These are phyloP conservation scores for Gastrolobium bilobum DNA, from an alignment of 306 rosid species.

Conservation along the genomic window DNA sequence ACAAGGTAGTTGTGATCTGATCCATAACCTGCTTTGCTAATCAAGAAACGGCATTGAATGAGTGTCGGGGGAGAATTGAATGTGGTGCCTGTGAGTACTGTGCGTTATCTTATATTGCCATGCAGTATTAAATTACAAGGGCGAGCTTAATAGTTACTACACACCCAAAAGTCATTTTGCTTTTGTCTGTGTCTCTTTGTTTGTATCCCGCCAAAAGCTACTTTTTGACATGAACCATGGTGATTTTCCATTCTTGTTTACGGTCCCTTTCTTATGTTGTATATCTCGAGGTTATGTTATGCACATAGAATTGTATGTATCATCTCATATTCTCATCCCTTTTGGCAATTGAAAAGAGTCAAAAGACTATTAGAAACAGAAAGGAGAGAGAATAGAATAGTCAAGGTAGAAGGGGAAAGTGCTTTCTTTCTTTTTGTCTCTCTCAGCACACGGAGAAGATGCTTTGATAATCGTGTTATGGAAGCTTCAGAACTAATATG, in stretches of 20 bases:
- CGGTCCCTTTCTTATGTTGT: slow-evolving; percentile 50
- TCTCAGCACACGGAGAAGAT: slow-evolving; percentile 11
- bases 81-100: slow-evolving; percentile 24
- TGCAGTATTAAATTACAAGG: slow-evolving; percentile 43
- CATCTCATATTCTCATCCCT: slow-evolving; percentile 29
- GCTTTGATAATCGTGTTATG: slow-evolving; percentile 10
- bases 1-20: slow-evolving; percentile 42
- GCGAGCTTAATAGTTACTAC: background rate
- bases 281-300: slow-evolving; percentile 53
- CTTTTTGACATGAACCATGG: slow-evolving; percentile 53
- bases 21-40: slow-evolving; percentile 42
- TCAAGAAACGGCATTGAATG: slow-evolving; percentile 56
- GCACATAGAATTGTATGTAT: background rate
- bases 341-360: slow-evolving; percentile 45
- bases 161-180: slow-evolving; percentile 32
- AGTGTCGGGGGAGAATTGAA: slow-evolving; percentile 55
- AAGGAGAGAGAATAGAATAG: no score
- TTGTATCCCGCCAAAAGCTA: slow-evolving; percentile 44
- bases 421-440: slow-evolving; percentile 27
- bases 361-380: slow-evolving; percentile 28
- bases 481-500: slow-evolving; percentile 25
- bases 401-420: no score
- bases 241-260: slow-evolving; percentile 56
- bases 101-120: slow-evolving; percentile 36
- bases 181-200: slow-evolving; percentile 53